phyloP scores from a whole-genome alignment of 345 rosid genomes.

The Arabis alpina region DNA sequence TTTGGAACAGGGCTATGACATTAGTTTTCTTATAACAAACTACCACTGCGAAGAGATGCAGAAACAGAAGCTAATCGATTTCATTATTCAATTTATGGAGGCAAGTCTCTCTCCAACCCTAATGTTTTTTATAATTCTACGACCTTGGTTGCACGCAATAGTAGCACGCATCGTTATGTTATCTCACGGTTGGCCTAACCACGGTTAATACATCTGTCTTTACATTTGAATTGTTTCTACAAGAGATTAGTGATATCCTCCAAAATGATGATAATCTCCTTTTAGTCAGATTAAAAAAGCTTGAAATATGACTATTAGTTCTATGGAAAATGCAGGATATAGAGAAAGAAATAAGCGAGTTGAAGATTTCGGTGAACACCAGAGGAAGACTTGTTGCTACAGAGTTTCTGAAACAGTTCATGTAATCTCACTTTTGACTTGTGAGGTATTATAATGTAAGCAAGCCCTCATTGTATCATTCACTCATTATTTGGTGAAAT shows the following conservation, averaged over 20 bases:
- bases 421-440: conserved; percentile 32
- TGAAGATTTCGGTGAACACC: conserved; percentile 89
- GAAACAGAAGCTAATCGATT: conserved; percentile 93
- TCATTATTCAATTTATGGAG: conserved; percentile 98
- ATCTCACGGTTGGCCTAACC: conserved; percentile 7
- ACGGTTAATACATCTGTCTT: not conserved
- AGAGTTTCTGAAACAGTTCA: conserved; percentile 90
- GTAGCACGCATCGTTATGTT: not conserved
- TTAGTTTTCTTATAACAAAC: conserved; percentile 95
- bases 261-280: conserved; percentile 9
- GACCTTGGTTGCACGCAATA: not conserved
- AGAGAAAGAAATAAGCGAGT: conserved; percentile 88
- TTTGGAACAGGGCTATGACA: conserved; percentile 86
- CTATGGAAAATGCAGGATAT: conserved; percentile 72
- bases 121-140: conserved; percentile 7
- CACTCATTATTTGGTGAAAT: conserved; percentile 20
- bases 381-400: conserved; percentile 93
- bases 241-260: conserved; percentile 5
- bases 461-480: conserved; percentile 25
- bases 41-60: conserved; percentile 99
- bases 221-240: not conserved
- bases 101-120: conserved; percentile 54
- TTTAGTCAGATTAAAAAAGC: not conserved
- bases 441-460: conserved; percentile 21
- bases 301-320: not conserved